These are phyloP conservation scores for Pugionium dolabratum DNA, from an alignment of 345 rosid genomes.

Conservation along the genomic window DNA sequence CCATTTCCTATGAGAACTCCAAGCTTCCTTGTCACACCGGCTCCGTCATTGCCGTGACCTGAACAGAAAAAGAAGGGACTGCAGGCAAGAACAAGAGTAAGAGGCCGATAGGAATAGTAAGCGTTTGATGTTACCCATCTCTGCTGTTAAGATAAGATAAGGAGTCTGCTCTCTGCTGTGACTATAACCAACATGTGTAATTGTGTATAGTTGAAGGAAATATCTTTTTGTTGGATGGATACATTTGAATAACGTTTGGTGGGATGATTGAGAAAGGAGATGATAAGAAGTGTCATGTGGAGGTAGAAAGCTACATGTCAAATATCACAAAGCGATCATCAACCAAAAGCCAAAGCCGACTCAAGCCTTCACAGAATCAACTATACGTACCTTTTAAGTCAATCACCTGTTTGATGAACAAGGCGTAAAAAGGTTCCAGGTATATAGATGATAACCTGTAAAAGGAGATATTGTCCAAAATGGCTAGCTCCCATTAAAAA, in stretches of 20 bases:
- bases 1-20: too few species aligned
- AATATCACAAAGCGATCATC: constrained; percentile 18
- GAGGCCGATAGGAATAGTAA: constrained; percentile 19
- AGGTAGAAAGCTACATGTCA: constrained; percentile 13
- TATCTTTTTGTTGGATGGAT: not conserved
- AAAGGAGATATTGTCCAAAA: constrained; percentile 44
- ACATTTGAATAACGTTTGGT: not conserved
- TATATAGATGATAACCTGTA: constrained; percentile 22
- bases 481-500: constrained; percentile 22
- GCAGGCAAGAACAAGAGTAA: constrained; percentile 30
- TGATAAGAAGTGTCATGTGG: constrained; percentile 18
- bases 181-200: constrained; percentile 2
- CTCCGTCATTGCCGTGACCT: constrained; percentile 15
- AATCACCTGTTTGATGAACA: constrained; percentile 9
- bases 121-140: constrained; percentile 30
- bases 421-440: not conserved
- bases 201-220: not conserved
- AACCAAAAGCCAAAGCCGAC: constrained; percentile 13
- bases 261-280: not conserved
- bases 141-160: constrained; percentile 10
- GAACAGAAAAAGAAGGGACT: constrained; percentile 30
- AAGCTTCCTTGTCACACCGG: constrained; percentile 30
- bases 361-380: constrained; percentile 16
- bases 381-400: not conserved
- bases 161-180: constrained; percentile 4